Conservation (phyloP, 1,139 yeast genomes). For the Geotrichum cucujoidarum region DNA sequence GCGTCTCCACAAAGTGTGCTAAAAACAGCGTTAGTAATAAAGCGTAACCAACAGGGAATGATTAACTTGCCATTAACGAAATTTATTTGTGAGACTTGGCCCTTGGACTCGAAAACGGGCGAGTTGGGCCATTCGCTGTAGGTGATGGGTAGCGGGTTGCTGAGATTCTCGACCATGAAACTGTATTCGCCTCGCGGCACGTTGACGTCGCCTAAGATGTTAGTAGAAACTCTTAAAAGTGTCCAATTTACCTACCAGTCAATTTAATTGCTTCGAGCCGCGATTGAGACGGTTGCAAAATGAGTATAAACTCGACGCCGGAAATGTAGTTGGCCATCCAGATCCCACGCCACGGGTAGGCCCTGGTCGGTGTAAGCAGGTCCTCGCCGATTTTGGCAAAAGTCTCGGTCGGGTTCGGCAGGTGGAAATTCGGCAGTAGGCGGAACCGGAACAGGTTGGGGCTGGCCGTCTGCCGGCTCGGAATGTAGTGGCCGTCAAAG, state of each 20-base stretch:
- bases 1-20: conserved; percentile 25
- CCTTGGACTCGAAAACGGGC: conserved; percentile 26
- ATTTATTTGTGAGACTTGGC: conserved; percentile 28
- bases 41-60: neutral
- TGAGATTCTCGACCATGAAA: conserved; percentile 29
- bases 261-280: conserved; percentile 32
- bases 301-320: conserved; percentile 26
- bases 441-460: conserved; percentile 24
- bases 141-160: conserved; percentile 21
- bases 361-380: conserved; percentile 15
- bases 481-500: conserved; percentile 24
- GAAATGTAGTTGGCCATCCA: conserved; percentile 28
- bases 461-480: conserved; percentile 16
- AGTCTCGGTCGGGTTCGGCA: conserved; percentile 23
- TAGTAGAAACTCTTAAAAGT: neutral
- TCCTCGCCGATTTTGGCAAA: conserved; percentile 19
- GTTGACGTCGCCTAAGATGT: conserved; percentile 25
- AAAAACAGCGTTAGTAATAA: neutral
- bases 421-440: conserved; percentile 22
- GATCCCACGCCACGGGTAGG: conserved; percentile 28
- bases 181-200: conserved; percentile 33
- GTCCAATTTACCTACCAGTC: conserved; percentile 21
- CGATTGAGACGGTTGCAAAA: conserved; percentile 26
- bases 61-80: conserved; percentile 24
- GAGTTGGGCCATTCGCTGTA: conserved; percentile 29